Percentiles rank a stretch among this genome's conserved stretches.
Conservation (phyloP, 2,329 filamentous ascomycete genomes). For the Fusarium sp. region DNA sequence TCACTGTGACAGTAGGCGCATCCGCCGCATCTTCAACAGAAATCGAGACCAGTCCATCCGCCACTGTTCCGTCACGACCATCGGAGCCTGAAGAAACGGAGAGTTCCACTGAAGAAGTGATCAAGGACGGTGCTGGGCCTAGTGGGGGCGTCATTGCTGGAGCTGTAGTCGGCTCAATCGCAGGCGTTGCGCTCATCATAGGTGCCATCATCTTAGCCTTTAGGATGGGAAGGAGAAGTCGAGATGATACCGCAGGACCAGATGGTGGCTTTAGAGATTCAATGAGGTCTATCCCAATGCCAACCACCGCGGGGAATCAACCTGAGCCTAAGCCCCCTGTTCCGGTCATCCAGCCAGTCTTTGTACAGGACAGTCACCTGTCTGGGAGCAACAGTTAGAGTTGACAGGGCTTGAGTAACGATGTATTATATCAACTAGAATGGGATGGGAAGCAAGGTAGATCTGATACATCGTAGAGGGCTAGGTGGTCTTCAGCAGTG, state of each 20-base stretch:
- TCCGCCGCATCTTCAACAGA: not conserved
- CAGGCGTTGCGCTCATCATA: not conserved
- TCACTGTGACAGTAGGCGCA: too few species aligned
- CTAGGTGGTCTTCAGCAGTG: accelerated
- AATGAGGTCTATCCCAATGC: not conserved
- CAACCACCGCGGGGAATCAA: accelerated
- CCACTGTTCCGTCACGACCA: not conserved
- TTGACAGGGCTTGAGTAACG: accelerated
- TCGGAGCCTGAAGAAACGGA: not conserved
- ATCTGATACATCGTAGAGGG: accelerated
- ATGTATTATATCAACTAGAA: accelerated
- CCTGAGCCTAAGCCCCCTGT: not conserved
- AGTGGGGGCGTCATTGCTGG: not conserved
- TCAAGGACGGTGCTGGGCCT: not conserved
- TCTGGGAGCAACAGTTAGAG: accelerated
- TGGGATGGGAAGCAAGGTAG: not conserved
- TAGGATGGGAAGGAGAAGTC: not conserved
- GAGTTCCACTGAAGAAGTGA: too few species aligned
- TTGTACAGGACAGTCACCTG: not conserved
- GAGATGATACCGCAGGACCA: accelerated
- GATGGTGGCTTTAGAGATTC: not conserved
- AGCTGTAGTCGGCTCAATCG: not conserved
- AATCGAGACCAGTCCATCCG: not conserved
- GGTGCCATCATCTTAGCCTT: not conserved
- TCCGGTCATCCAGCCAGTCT: not conserved